phyloP scores from a whole-genome alignment of 202 grass and related monocot species.

The Panicum hallii region DNA sequence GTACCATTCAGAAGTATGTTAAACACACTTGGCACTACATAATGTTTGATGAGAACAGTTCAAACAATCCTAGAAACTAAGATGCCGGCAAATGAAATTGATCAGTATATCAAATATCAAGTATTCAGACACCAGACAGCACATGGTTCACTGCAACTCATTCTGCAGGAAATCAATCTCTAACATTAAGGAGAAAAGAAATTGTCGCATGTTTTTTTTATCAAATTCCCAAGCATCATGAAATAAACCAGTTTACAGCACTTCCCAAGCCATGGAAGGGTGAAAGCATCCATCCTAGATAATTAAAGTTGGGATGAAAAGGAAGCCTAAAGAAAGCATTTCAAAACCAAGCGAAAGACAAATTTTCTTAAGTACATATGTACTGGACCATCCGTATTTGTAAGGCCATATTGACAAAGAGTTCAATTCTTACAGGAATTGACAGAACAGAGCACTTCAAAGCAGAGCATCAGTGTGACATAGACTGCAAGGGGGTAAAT shows the following conservation, averaged over 20 bases:
- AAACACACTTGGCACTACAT: neutral
- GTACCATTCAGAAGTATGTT: neutral
- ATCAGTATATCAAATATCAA: conserved; percentile 4
- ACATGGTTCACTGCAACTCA: neutral
- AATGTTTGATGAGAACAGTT: neutral
- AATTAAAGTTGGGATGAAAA: neutral
- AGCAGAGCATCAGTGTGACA: neutral
- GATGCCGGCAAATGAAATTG: neutral
- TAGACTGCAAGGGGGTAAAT: neutral
- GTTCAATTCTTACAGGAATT: neutral
- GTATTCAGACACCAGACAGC: neutral
- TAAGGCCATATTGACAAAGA: neutral
- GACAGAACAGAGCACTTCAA: neutral
- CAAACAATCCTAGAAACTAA: neutral
- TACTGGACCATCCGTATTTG: neutral
- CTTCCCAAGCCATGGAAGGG: neutral
- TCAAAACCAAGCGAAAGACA: neutral
- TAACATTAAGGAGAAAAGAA: neutral
- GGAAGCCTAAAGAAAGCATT: neutral
- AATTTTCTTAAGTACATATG: neutral
- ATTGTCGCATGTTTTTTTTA: neutral
- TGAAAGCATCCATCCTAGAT: too few relatives aligned
- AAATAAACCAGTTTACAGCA: neutral
- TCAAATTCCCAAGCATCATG: neutral
- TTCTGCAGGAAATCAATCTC: neutral